These are phyloP conservation scores for Alternaria metachromatica DNA, from an alignment of 2,329 filamentous ascomycete species.

Conservation along the genomic window DNA sequence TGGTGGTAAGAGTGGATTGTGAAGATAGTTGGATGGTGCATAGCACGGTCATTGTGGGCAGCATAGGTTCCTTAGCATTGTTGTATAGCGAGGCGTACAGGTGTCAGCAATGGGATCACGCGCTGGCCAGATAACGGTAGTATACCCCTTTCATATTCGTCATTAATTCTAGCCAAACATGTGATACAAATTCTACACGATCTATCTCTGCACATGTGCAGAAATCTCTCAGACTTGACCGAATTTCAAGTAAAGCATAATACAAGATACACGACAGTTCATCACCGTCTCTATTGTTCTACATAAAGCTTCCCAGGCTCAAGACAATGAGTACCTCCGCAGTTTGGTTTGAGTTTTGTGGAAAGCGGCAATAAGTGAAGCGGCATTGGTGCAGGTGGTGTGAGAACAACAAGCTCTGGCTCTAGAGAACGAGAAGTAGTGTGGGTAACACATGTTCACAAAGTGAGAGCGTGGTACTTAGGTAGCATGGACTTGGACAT, in stretches of 20 bases:
- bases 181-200: not conserved
- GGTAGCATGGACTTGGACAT: not conserved
- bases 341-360: not conserved
- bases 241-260: not conserved
- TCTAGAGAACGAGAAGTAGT: not conserved
- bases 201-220: not conserved
- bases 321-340: not conserved
- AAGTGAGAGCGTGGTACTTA: not conserved
- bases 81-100: slow-evolving; percentile 17
- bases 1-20: slow-evolving; percentile 17
- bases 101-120: not conserved
- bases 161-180: not conserved
- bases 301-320: not conserved
- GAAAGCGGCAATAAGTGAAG: not conserved
- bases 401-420: not conserved
- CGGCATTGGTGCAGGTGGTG: not conserved
- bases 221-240: not conserved
- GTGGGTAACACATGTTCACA: not conserved
- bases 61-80: slow-evolving; percentile 3
- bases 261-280: not conserved
- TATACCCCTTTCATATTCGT: not conserved
- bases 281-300: not conserved
- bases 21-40: not conserved
- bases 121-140: not conserved
- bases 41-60: not conserved